A percentile compares a stretch with the other conserved stretches of the same genome.
Evolutionary conservation across 31 red algal species (phyloP).

Genomic region (Odonthalia washingtoniensis): DNA sequence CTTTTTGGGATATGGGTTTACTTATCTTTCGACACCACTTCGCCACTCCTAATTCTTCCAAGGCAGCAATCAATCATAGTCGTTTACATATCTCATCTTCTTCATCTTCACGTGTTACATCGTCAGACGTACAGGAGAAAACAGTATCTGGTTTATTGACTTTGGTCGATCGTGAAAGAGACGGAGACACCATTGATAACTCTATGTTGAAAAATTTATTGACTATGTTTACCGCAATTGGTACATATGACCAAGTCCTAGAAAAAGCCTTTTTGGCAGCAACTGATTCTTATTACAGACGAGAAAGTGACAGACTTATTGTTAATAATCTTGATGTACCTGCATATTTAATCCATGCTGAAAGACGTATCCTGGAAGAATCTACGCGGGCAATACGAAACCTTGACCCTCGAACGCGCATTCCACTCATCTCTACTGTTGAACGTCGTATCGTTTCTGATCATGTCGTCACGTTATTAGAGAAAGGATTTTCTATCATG

Average conservation of each 20-base stretch:
- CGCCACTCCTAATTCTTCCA: too few relatives aligned
- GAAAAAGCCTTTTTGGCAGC: conserved; percentile 78
- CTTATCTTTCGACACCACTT: conserved; percentile 80
- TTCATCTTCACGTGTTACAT: too few relatives aligned
- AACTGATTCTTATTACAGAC: conserved; percentile 75
- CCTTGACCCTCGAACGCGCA: conserved; percentile 75
- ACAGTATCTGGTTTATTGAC: conserved; percentile 62
- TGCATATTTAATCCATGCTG: conserved; percentile 84
- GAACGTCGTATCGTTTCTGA: conserved; percentile 77
- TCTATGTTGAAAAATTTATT: conserved; percentile 71
- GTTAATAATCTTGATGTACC: conserved; percentile 55
- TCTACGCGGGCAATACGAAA: conserved; percentile 59
- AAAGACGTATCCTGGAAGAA: conserved; percentile 76
- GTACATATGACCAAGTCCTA: conserved; percentile 83
- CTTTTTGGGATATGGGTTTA: conserved; percentile 94
- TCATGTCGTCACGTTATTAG: conserved; percentile 79
- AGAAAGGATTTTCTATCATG: conserved; percentile 90
- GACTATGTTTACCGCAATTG: conserved; percentile 91
- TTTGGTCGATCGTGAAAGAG: conserved; percentile 77
- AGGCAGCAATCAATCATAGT: too few relatives aligned
- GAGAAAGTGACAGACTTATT: conserved; percentile 61
- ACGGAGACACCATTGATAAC: conserved; percentile 75
- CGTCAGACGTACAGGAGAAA: conserved; percentile 51
- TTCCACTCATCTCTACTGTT: conserved; percentile 78
- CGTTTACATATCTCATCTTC: too few relatives aligned